phyloP scores from a whole-genome alignment of 176 grass and related monocot genomes.

The Paspalum vaginatum region DNA sequence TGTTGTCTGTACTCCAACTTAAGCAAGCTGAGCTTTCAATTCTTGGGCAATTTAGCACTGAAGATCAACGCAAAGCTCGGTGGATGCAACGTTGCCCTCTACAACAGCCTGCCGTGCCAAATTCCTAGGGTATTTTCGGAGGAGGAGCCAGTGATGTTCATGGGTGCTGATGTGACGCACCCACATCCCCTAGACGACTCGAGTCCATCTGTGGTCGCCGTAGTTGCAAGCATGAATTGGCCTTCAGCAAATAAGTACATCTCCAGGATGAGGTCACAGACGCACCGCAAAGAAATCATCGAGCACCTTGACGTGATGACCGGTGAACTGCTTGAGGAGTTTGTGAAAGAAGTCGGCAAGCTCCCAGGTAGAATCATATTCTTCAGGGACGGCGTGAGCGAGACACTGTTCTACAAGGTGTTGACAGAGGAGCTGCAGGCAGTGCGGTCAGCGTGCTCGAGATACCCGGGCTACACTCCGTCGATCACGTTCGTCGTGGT shows the following conservation, averaged over 20 bases:
- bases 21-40: slow-evolving; percentile 68
- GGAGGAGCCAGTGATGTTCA: slow-evolving; percentile 83
- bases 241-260: slow-evolving; percentile 89
- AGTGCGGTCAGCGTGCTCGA: slow-evolving; percentile 51
- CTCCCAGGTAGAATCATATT: slow-evolving; percentile 89
- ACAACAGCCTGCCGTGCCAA: slow-evolving; percentile 82
- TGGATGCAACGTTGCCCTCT: slow-evolving; percentile 74
- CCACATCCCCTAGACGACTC: slow-evolving; percentile 89
- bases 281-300: slow-evolving; percentile 94
- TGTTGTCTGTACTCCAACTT: slow-evolving; percentile 96
- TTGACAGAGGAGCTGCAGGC: slow-evolving; percentile 86
- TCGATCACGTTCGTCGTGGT: slow-evolving; percentile 78
- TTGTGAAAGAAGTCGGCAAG: slow-evolving; percentile 58
- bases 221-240: slow-evolving; percentile 95
- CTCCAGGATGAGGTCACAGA: slow-evolving; percentile 92
- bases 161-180: slow-evolving; percentile 96
- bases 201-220: slow-evolving; percentile 85
- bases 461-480: slow-evolving; percentile 69
- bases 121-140: slow-evolving; percentile 73
- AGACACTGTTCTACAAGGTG: slow-evolving; percentile 90
- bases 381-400: slow-evolving; percentile 91
- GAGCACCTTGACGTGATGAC: slow-evolving; percentile 75
- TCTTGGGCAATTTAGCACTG: slow-evolving; percentile 78
- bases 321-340: slow-evolving; percentile 79
- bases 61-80: slow-evolving; percentile 96